These are phyloP conservation scores for Astrocystis sublimbata DNA, from an alignment of 495 filamentous ascomycete genomes.

Conservation along the genomic window DNA sequence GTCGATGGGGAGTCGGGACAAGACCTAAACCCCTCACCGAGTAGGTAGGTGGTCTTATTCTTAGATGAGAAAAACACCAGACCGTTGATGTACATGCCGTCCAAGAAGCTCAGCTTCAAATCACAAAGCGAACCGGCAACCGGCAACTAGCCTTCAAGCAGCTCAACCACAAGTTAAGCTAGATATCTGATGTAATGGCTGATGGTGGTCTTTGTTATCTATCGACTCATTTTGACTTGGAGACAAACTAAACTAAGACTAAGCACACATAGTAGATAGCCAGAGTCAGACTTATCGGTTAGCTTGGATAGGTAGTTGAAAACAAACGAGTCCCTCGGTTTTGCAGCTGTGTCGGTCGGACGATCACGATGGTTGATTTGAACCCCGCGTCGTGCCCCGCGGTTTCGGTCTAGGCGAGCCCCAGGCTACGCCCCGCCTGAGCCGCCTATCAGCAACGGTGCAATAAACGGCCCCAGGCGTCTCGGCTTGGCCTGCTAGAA, in stretches of 20 bases:
- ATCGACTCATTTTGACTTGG: background rate
- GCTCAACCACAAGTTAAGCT: too few species aligned
- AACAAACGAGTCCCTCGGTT: background rate
- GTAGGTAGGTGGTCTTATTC: background rate
- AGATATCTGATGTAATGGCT: background rate
- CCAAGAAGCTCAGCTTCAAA: background rate
- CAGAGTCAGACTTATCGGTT: too few species aligned
- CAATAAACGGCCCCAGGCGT: conserved; percentile 7
- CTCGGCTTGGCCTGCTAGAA: background rate
- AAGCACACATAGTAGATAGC: background rate
- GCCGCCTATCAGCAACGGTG: conserved; percentile 2
- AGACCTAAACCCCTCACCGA: background rate
- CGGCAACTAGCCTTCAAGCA: too few species aligned
- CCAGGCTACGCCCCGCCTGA: too few species aligned
- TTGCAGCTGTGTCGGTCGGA: too few species aligned
- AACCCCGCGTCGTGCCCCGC: too few species aligned
- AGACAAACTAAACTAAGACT: background rate
- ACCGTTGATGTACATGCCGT: background rate
- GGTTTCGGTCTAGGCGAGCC: too few species aligned
- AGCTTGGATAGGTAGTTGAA: too few species aligned
- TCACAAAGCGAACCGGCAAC: background rate
- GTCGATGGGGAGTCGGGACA: too few species aligned
- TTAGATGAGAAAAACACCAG: background rate
- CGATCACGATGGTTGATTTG: background rate
- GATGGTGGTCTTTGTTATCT: background rate